These are phyloP conservation scores for Acanthamoeba triangularis DNA, from an alignment of 208 protist genomes.

Conservation along the genomic window DNA sequence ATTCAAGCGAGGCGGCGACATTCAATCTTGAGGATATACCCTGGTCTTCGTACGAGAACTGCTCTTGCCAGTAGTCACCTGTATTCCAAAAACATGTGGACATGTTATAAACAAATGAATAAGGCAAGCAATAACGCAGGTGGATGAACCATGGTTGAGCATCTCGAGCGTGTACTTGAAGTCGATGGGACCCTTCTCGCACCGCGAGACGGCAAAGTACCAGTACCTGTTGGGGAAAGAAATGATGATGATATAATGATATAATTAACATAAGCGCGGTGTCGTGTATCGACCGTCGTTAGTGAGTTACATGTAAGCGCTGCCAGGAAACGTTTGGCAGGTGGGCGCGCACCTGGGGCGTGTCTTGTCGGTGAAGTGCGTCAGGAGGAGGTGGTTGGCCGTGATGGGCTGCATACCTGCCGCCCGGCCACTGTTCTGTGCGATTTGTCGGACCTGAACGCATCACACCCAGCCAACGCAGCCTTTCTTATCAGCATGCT, in stretches of 20 bases:
- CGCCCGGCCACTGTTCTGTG: neutral
- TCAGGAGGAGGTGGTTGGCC: neutral
- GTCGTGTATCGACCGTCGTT: neutral
- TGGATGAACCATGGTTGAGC: constrained; percentile 7
- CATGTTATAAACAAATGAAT: neutral
- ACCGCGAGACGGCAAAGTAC: constrained; percentile 31
- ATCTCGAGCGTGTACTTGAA: constrained; percentile 10
- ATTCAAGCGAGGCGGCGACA: neutral
- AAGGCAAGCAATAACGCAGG: neutral
- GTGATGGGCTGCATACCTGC: neutral
- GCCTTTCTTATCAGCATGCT: neutral
- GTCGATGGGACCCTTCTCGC: neutral
- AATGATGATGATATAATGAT: no score
- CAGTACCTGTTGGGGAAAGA: constrained; percentile 1
- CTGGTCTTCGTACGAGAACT: constrained; percentile 45
- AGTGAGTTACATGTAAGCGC: no score
- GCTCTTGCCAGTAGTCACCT: constrained; percentile 19
- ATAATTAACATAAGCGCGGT: no score
- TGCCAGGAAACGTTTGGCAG: neutral
- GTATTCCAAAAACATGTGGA: neutral
- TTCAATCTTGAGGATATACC: neutral
- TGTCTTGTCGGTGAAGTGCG: neutral
- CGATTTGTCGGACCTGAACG: neutral
- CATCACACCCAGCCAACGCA: neutral
- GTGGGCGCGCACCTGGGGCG: neutral